Percentiles rank a stretch among this genome's conserved stretches.
These are phyloP conservation scores for Neurospora cerealis DNA, from an alignment of 495 filamentous ascomycete genomes.

Conservation along the genomic window DNA sequence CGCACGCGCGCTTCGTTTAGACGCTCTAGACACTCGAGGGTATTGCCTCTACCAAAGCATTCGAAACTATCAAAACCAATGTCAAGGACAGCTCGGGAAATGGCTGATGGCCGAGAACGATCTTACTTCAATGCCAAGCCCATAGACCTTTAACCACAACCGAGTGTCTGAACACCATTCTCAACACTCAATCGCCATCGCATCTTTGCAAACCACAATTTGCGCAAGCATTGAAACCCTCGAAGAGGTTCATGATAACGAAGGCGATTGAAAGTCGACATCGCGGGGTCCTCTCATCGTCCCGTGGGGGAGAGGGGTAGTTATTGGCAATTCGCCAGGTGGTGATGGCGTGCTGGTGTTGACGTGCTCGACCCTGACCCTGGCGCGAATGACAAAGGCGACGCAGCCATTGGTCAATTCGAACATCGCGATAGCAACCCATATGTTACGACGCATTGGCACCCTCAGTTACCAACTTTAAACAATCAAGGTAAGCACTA, in stretches of 20 bases:
- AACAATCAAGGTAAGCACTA: not conserved
- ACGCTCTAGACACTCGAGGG: not conserved
- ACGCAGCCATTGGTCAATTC: conserved; percentile 2
- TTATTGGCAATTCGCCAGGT: not conserved
- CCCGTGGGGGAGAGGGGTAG: not conserved
- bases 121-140: not conserved
- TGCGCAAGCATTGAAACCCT: not conserved
- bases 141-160: accelerated
- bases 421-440: not conserved
- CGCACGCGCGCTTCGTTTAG: too few species aligned
- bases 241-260: not conserved
- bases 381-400: conserved; percentile 8
- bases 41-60: too few species aligned
- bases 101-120: not conserved
- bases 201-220: not conserved
- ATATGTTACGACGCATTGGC: too few species aligned
- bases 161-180: not conserved
- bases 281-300: not conserved
- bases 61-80: too few species aligned
- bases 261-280: not conserved
- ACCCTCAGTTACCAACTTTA: too few species aligned
- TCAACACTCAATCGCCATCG: not conserved
- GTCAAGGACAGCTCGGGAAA: too few species aligned
- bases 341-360: conserved; percentile 14
- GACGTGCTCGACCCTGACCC: conserved; percentile 10